Conservation (phyloP, 2,329 filamentous ascomycete species). For the Corniculantispora saksenae region DNA sequence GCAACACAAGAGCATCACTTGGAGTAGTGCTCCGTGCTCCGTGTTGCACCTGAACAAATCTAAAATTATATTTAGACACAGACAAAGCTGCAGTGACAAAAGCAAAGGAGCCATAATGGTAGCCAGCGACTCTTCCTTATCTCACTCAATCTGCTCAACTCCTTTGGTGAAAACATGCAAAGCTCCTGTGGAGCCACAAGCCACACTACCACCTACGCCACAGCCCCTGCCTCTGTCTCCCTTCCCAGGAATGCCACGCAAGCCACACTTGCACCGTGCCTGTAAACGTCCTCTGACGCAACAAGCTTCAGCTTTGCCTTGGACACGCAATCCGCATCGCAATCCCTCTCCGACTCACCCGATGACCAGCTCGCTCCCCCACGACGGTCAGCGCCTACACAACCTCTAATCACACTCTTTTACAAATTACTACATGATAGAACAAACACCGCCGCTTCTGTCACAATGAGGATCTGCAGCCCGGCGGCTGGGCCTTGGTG, state of each 20-base stretch:
- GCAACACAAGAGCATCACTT: too few species aligned
- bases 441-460: conserved; percentile 32
- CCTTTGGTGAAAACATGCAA: too few species aligned
- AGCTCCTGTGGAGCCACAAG: conserved; percentile 14
- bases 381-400: not conserved
- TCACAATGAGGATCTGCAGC: conserved; percentile 58
- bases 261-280: conserved; percentile 5
- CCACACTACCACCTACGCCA: conserved; percentile 10
- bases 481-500: conserved; percentile 46
- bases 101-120: too few species aligned
- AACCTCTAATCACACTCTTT: not conserved
- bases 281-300: conserved; percentile 19
- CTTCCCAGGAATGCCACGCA: conserved; percentile 4
- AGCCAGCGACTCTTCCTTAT: too few species aligned
- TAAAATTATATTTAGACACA: too few species aligned
- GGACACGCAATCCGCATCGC: conserved; percentile 19
- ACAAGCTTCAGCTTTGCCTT: conserved; percentile 16
- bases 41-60: too few species aligned
- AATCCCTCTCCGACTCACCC: not conserved
- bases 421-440: conserved; percentile 40
- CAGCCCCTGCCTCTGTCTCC: not conserved
- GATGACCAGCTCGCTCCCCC: not conserved
- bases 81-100: too few species aligned
- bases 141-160: too few species aligned
- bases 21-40: too few species aligned